Conservation (phyloP, 768 basidiomycete species). For the Austroboletus eburneus region DNA sequence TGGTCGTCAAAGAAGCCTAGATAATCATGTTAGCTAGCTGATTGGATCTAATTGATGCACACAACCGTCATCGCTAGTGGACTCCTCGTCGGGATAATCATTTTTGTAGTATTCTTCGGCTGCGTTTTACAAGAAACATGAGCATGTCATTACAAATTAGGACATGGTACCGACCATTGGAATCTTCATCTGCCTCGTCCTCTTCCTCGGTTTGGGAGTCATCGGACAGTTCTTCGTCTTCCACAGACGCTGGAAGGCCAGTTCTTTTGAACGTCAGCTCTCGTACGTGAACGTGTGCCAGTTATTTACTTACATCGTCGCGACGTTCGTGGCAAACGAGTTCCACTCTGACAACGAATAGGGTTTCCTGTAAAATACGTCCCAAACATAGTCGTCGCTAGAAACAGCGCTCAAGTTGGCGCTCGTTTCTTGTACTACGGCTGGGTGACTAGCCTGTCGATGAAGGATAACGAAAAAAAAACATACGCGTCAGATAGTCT, state of each 20-base stretch:
- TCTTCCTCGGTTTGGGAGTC: conserved; percentile 62
- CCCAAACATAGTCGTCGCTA: conserved; percentile 75
- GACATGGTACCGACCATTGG: conserved; percentile 53
- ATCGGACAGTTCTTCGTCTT: conserved; percentile 52
- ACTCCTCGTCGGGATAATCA: conserved; percentile 76
- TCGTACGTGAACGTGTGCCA: background rate
- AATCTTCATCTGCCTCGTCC: conserved; percentile 81
- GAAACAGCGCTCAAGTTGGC: background rate
- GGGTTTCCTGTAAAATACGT: conserved; percentile 75
- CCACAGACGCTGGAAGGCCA: conserved; percentile 56
- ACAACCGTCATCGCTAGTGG: conserved; percentile 40
- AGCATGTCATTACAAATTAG: background rate
- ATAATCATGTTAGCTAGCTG: conserved; percentile 2
- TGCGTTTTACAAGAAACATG: conserved; percentile 22
- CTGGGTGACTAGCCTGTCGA: background rate
- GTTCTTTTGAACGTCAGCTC: conserved; percentile 38
- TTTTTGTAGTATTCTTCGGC: conserved; percentile 84
- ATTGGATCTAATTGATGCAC: conserved; percentile 5
- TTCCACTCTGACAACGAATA: conserved; percentile 58
- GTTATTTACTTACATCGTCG: conserved; percentile 50
- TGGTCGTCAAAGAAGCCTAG: conserved; percentile 58
- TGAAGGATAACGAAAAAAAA: background rate
- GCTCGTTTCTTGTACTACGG: conserved; percentile 25
- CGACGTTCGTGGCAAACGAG: conserved; percentile 51
- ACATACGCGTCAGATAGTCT: conserved; percentile 64